phyloP scores from a whole-genome alignment of 352 stramenopile genomes.

The Phytophthora pinifolia region DNA sequence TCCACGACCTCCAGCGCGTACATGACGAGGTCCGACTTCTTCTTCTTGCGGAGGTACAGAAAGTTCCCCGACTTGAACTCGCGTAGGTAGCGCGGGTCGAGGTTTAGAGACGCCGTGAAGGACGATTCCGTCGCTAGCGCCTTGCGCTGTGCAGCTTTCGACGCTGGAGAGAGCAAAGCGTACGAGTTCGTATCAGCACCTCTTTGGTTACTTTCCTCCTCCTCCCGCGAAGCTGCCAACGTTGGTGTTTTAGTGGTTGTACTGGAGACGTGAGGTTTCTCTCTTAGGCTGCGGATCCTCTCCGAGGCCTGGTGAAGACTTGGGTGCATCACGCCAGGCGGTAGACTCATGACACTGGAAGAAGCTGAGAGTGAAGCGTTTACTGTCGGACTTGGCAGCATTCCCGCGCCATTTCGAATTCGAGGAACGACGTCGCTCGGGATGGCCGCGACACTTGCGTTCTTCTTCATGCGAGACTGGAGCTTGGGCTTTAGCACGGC shows the following conservation, averaged over 20 bases:
- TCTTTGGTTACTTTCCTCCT: slow-evolving; percentile 25
- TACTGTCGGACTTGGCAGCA: background rate
- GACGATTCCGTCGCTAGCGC: slow-evolving; percentile 32
- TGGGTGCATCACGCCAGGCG: slow-evolving; percentile 45
- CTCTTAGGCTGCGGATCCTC: slow-evolving; percentile 48
- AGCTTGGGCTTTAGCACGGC: slow-evolving; percentile 47
- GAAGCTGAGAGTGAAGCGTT: slow-evolving; percentile 20
- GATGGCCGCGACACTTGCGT: slow-evolving; percentile 39
- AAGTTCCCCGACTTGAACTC: slow-evolving; percentile 85
- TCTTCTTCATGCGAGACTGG: slow-evolving; percentile 49
- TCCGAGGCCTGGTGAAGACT: slow-evolving; percentile 61
- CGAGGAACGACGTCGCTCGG: slow-evolving; percentile 1
- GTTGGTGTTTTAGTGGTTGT: slow-evolving; percentile 13
- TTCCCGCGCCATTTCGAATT: background rate
- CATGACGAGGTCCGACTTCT: slow-evolving; percentile 71
- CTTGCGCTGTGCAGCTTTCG: slow-evolving; percentile 32
- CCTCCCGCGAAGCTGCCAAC: slow-evolving; percentile 14
- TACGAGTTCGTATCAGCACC: slow-evolving; percentile 7
- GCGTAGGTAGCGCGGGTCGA: slow-evolving; percentile 69
- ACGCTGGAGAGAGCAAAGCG: slow-evolving; percentile 25
- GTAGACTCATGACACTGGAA: slow-evolving; percentile 34
- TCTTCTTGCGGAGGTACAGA: slow-evolving; percentile 74
- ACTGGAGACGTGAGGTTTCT: slow-evolving; percentile 27
- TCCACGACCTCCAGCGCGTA: slow-evolving; percentile 84
- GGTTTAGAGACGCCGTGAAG: slow-evolving; percentile 77